These are phyloP conservation scores for Echium plantagineum DNA, from an alignment of 257 asterid genomes.

Conservation along the genomic window DNA sequence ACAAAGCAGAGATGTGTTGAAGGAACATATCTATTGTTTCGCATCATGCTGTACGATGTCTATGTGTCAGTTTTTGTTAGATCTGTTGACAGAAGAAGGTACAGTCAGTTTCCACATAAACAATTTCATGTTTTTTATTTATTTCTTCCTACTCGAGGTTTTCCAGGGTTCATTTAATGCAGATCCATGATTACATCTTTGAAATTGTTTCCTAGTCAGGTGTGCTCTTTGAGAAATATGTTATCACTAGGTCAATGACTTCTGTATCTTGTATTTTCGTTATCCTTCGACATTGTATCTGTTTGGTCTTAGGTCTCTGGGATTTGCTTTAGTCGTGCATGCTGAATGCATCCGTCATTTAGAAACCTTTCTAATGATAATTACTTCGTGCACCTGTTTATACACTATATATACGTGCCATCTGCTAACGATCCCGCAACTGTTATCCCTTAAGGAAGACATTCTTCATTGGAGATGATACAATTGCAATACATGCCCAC, in stretches of 20 bases:
- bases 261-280: too few relatives aligned
- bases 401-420: neutral
- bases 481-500: too few relatives aligned
- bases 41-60: conserved; percentile 39
- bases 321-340: too few relatives aligned
- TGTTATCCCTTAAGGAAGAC: too few relatives aligned
- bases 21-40: conserved; percentile 46
- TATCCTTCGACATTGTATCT: too few relatives aligned
- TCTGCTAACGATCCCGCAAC: neutral
- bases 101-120: conserved; percentile 7
- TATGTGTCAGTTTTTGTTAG: conserved; percentile 33
- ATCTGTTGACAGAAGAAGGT: conserved; percentile 72
- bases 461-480: too few relatives aligned
- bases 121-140: conserved; percentile 6
- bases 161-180: neutral
- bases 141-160: neutral
- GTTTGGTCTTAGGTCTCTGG: too few relatives aligned
- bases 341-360: neutral
- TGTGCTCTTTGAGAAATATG: too few relatives aligned
- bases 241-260: too few relatives aligned
- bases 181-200: neutral
- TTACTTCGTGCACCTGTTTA: neutral
- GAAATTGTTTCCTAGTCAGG: too few relatives aligned
- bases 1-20: conserved; percentile 35
- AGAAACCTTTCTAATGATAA: neutral